phyloP scores from a whole-genome alignment of 805 yeast genomes.

The Candida incommunis region DNA sequence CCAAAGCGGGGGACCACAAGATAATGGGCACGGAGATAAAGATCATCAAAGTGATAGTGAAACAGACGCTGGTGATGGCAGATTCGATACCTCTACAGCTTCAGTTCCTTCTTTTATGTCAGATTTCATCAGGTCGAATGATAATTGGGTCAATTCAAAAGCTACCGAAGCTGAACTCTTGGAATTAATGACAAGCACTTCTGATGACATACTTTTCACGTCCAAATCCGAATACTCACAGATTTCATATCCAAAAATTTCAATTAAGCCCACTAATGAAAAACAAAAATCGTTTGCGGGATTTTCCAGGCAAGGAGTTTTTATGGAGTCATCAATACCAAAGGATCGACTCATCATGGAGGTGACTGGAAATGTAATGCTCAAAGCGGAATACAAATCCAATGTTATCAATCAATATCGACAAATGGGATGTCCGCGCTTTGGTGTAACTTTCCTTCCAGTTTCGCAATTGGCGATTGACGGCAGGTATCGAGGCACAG shows the following conservation, averaged over 20 bases:
- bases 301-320: slow-evolving; percentile 53
- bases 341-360: slow-evolving; percentile 42
- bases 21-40: background rate
- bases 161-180: slow-evolving; percentile 3
- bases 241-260: slow-evolving; percentile 21
- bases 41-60: background rate
- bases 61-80: background rate
- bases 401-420: slow-evolving; percentile 68
- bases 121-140: background rate
- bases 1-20: background rate
- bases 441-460: slow-evolving; percentile 39
- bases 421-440: slow-evolving; percentile 54
- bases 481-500: slow-evolving; percentile 67
- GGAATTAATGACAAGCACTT: slow-evolving; percentile 4
- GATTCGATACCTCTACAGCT: background rate
- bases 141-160: background rate
- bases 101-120: background rate
- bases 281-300: slow-evolving; percentile 49
- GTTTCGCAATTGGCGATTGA: slow-evolving; percentile 58
- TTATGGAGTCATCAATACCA: slow-evolving; percentile 26
- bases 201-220: background rate
- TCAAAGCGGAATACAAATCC: slow-evolving; percentile 44
- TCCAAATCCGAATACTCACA: slow-evolving; percentile 1
- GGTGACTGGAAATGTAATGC: slow-evolving; percentile 59
- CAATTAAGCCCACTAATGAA: slow-evolving; percentile 47